Evolutionary conservation across 2,329 filamentous ascomycete genomes (phyloP).

Genomic region (Colletotrichum higginsianum): DNA sequence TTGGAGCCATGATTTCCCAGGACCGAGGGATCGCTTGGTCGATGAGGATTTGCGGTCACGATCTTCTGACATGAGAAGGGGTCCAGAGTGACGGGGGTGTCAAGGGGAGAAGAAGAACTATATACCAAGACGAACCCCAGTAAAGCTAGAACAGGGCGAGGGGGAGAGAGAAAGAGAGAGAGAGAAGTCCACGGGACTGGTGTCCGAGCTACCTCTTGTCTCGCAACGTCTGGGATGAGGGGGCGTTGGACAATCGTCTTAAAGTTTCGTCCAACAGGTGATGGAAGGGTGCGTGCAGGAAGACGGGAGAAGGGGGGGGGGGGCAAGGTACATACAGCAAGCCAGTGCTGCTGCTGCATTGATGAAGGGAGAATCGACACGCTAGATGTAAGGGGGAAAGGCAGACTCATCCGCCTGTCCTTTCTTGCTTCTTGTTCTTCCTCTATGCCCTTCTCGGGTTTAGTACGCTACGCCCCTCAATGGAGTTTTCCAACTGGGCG

Average conservation of each 20-base stretch:
- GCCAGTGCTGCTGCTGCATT: conserved; percentile 23
- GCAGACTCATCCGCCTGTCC: neutral
- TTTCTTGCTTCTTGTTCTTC: neutral
- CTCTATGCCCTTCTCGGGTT: neutral
- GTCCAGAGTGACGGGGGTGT: neutral
- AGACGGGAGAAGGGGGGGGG: conserved; percentile 16
- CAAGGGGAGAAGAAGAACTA: conserved; percentile 33
- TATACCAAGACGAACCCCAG: conserved; percentile 34
- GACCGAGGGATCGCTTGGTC: conserved; percentile 5
- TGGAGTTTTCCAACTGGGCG: conserved; percentile 1
- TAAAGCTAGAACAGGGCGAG: conserved; percentile 11
- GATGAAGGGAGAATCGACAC: neutral
- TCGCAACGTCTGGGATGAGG: conserved; percentile 34
- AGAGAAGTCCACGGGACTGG: conserved; percentile 31
- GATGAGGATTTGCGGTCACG: conserved; percentile 21
- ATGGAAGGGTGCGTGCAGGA: conserved; percentile 35
- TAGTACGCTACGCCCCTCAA: neutral
- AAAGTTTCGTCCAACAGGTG: conserved; percentile 40
- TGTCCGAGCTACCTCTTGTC: conserved; percentile 39
- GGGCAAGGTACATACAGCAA: conserved; percentile 25
- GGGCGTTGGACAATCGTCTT: conserved; percentile 25
- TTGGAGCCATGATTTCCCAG: conserved; percentile 37
- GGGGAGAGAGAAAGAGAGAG: too few relatives aligned
- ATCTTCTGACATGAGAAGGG: conserved; percentile 22
- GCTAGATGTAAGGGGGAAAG: conserved; percentile 1